phyloP scores from a whole-genome alignment of 2,329 filamentous ascomycete genomes.

The Colletotrichum tropicale region DNA sequence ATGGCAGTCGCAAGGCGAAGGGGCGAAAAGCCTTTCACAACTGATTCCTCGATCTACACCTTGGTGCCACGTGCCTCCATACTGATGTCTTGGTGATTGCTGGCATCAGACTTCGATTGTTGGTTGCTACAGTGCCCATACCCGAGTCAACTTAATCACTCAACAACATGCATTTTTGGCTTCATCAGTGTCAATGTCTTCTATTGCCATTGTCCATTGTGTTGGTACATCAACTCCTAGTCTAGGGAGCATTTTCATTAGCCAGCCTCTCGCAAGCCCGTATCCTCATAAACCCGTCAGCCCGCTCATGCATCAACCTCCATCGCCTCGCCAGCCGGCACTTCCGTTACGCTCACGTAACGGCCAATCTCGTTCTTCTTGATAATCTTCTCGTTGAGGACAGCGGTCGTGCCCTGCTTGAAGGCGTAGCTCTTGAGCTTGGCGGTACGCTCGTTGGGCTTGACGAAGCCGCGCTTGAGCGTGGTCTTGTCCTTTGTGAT shows the following conservation, averaged over 20 bases:
- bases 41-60: neutral
- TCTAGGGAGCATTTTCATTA: conserved; percentile 2
- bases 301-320: conserved; percentile 65
- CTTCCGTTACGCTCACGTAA: conserved; percentile 89
- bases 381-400: conserved; percentile 95
- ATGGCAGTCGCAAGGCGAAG: neutral
- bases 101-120: neutral
- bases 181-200: conserved; percentile 6
- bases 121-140: neutral
- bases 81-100: neutral
- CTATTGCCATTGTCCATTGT: conserved; percentile 21
- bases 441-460: conserved; percentile 85
- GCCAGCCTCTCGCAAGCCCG: neutral
- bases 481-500: conserved; percentile 97
- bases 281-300: neutral
- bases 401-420: conserved; percentile 88
- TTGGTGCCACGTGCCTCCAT: neutral
- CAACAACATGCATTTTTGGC: neutral
- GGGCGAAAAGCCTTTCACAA: neutral
- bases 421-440: conserved; percentile 97
- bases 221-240: conserved; percentile 21
- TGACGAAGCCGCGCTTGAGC: conserved; percentile 89
- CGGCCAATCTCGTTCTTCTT: conserved; percentile 92
- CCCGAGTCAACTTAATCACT: neutral
- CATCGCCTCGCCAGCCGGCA: conserved; percentile 75